These are phyloP conservation scores for Solanum ossicruentum DNA, from an alignment of 257 asterid species.

Conservation along the genomic window DNA sequence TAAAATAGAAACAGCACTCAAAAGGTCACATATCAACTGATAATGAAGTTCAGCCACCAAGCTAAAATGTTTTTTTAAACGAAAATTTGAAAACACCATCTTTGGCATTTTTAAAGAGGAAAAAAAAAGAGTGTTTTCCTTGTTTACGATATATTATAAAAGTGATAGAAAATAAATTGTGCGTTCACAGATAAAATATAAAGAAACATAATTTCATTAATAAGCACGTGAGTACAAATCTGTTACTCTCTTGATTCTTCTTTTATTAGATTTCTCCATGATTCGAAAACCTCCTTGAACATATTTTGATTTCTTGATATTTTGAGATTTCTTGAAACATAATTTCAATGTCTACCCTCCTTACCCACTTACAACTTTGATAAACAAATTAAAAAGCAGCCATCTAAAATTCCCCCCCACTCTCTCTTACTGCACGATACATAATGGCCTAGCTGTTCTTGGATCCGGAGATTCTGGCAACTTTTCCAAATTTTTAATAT, in stretches of 20 bases:
- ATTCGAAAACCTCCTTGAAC: too few species aligned
- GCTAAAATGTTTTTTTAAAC: not conserved
- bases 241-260: too few species aligned
- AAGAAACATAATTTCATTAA: too few species aligned
- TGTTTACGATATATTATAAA: too few species aligned
- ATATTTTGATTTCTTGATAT: too few species aligned
- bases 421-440: conserved; percentile 12
- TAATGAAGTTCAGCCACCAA: conserved; percentile 2
- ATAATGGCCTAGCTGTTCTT: conserved; percentile 39
- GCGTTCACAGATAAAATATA: too few species aligned
- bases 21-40: conserved; percentile 20
- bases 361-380: conserved; percentile 5
- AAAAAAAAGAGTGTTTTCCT: not conserved
- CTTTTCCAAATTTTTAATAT: conserved; percentile 3
- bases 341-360: not conserved
- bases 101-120: conserved; percentile 6
- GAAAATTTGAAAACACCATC: not conserved
- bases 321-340: too few species aligned
- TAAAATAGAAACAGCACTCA: not conserved
- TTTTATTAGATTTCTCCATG: too few species aligned
- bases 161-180: too few species aligned
- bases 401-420: conserved; percentile 18
- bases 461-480: conserved; percentile 44
- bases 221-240: too few species aligned
- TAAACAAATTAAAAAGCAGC: conserved; percentile 20